A percentile compares a stretch with the other conserved stretches of the same genome.
Evolutionary conservation across 495 filamentous ascomycete species (phyloP).

Genomic region (Halenospora varia): DNA sequence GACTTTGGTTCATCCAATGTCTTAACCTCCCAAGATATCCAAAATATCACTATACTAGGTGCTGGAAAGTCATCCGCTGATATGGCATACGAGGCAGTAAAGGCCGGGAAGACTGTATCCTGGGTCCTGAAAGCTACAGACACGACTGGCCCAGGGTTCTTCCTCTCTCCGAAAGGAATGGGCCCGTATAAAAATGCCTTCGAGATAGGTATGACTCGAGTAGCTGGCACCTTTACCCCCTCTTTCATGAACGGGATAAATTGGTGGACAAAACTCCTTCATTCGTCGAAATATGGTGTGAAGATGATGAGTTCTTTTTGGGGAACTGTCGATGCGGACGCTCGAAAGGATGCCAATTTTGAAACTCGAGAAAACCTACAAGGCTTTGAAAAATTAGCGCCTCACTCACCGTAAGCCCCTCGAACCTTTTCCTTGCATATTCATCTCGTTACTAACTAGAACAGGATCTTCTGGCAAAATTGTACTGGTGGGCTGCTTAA

Average conservation of each 20-base stretch:
- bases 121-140: constrained; percentile 40
- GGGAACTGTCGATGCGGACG: constrained; percentile 16
- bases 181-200: constrained; percentile 30
- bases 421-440: neutral
- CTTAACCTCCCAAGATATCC: constrained; percentile 18
- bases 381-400: constrained; percentile 31
- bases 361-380: constrained; percentile 15
- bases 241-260: constrained; percentile 24
- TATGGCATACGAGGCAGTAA: constrained; percentile 36
- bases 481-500: constrained; percentile 31
- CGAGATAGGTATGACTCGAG: constrained; percentile 20
- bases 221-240: constrained; percentile 20
- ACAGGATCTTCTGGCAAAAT: constrained; percentile 38
- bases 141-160: constrained; percentile 30
- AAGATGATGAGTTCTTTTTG: constrained; percentile 26
- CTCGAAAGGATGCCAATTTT: constrained; percentile 20
- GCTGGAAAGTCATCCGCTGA: constrained; percentile 42
- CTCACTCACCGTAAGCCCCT: constrained; percentile 23
- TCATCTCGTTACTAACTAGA: neutral
- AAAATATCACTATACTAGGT: constrained; percentile 33
- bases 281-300: constrained; percentile 26
- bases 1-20: constrained; percentile 33
- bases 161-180: constrained; percentile 17
- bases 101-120: constrained; percentile 32
- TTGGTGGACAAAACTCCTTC: constrained; percentile 31